Evolutionary conservation across 2,329 filamentous ascomycete species (phyloP).

Genomic region (Truncatella angustata): DNA sequence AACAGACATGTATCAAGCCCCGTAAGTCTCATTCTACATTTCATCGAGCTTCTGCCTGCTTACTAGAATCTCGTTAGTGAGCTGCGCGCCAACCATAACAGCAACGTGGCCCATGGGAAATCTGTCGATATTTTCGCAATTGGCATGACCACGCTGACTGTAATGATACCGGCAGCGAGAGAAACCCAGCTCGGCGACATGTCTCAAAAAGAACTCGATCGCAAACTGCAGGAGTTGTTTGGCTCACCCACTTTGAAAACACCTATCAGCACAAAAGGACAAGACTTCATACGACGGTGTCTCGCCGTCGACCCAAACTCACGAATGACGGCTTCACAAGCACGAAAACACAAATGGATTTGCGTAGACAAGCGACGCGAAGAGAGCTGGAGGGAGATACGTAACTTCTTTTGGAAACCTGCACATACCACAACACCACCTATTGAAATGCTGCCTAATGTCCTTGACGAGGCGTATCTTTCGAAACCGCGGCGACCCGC

Average conservation of each 20-base stretch:
- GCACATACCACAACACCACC: slow-evolving; percentile 17
- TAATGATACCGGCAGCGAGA: slow-evolving; percentile 15
- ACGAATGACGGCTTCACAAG: slow-evolving; percentile 31
- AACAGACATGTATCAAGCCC: slow-evolving; percentile 46
- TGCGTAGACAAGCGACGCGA: slow-evolving; percentile 12
- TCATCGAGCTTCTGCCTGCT: too few species aligned
- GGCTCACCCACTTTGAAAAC: slow-evolving; percentile 7
- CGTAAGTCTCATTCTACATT: slow-evolving; percentile 40
- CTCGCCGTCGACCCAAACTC: slow-evolving; percentile 27
- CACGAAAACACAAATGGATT: slow-evolving; percentile 37
- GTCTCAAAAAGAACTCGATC: slow-evolving; percentile 19
- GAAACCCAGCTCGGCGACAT: slow-evolving; percentile 23
- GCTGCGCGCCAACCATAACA: slow-evolving; percentile 21
- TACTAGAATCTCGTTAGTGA: too few species aligned
- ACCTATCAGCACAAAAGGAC: slow-evolving; percentile 17
- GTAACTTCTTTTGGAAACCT: slow-evolving; percentile 9
- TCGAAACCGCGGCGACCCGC: too few species aligned
- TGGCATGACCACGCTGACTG: slow-evolving; percentile 42
- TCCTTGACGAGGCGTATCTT: neutral
- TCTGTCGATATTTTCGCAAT: slow-evolving; percentile 53
- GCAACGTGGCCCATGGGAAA: slow-evolving; percentile 26
- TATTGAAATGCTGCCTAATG: slow-evolving; percentile 20
- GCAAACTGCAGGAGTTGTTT: slow-evolving; percentile 13
- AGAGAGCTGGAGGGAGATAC: slow-evolving; percentile 16
- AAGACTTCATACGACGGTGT: slow-evolving; percentile 33